A percentile compares a stretch with the other conserved stretches of the same genome.
Evolutionary conservation across 2,329 filamentous ascomycete genomes (phyloP).

Genomic region (Esteya vermicola): DNA sequence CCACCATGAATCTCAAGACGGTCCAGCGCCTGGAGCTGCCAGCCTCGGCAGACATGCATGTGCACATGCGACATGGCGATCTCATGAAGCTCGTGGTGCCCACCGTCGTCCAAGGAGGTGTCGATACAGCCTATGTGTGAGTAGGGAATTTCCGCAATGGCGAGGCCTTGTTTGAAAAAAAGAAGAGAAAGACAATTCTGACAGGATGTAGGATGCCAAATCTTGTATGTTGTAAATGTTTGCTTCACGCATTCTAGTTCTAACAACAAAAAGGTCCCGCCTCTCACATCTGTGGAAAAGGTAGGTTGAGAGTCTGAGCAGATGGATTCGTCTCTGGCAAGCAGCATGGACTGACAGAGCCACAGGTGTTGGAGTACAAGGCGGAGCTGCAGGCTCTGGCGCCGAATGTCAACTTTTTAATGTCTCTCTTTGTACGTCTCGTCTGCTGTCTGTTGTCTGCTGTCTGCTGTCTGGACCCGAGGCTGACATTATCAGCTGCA

Average conservation of each 20-base stretch:
- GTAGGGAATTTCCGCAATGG: not conserved
- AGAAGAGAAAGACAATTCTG: not conserved
- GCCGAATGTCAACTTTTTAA: conserved; percentile 52
- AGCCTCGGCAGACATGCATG: conserved; percentile 53
- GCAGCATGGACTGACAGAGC: conserved; percentile 7
- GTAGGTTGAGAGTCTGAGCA: conserved; percentile 1
- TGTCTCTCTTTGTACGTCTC: conserved; percentile 43
- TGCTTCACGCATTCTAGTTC: not conserved
- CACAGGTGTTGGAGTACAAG: conserved; percentile 52
- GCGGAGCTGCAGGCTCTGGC: conserved; percentile 43
- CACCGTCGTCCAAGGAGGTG: conserved; percentile 18
- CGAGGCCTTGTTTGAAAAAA: no score
- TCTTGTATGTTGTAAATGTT: conserved; percentile 6
- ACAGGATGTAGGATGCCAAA: conserved; percentile 32
- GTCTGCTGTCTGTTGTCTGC: not conserved
- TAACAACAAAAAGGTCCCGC: conserved; percentile 7
- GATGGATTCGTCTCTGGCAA: not conserved
- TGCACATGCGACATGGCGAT: conserved; percentile 55
- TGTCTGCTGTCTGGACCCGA: no score
- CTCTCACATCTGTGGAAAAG: conserved; percentile 7
- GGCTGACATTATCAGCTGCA: conserved; percentile 25
- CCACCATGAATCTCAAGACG: conserved; percentile 16
- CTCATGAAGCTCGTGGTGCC: conserved; percentile 44
- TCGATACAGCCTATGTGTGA: conserved; percentile 13
- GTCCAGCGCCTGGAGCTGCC: conserved; percentile 33